Base-by-base conservation (phyloP, 371 early-diverging fungal species). In the Gilbertella persicaria region DNA sequence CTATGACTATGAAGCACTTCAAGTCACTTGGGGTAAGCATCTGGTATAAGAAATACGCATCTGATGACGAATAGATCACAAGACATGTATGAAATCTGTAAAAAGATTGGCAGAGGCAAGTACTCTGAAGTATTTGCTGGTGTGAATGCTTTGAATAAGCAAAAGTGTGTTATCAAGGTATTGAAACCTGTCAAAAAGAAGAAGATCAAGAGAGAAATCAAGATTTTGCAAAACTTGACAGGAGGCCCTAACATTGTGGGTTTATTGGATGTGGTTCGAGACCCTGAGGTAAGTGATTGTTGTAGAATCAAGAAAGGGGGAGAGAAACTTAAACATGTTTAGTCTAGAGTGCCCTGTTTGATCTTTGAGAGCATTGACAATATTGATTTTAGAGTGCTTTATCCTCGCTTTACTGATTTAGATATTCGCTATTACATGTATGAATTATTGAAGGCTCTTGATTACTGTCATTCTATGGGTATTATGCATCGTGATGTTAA, bases 401-500 rank as follows among this genome's bases (percentile, higher is more conserved):
- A 88, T 59, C 85, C 84, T 36, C 77, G 75, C 46, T 86, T 99
- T 59, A 87, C 92, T 28, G 95, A 96, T 71, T 87, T 88, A 60
- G 99, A 99, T 61, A 90, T 99, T 37, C 91, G 96, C 45, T 96
- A 79, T 73, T 99, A 99, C 78, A 93, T 97, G 60, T 92, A 83
- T 66, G 96, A 99, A 76, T 82, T 99, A 55, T 80, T 99, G 28
- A 96, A 60, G 45, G 99, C 99, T 6, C 80, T 99, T 60, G 98
- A 98, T 53, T 98, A 92, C 61, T 91, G 95, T 64, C 99, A 99
- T 67, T 95, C 97, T 16, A 86, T 90, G 60, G 99, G 99, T 17
- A 99, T 99, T 71, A 97, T 99, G 95, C 99, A 99, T 74, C 87
- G 99, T 52, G 99, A 99, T 73, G 98, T 99, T 46, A 99, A 99